Percentiles rank a stretch among this genome's conserved stretches.
Evolutionary conservation across 176 grass and related monocot species (phyloP).

Genomic region (Raddia guianensis): DNA sequence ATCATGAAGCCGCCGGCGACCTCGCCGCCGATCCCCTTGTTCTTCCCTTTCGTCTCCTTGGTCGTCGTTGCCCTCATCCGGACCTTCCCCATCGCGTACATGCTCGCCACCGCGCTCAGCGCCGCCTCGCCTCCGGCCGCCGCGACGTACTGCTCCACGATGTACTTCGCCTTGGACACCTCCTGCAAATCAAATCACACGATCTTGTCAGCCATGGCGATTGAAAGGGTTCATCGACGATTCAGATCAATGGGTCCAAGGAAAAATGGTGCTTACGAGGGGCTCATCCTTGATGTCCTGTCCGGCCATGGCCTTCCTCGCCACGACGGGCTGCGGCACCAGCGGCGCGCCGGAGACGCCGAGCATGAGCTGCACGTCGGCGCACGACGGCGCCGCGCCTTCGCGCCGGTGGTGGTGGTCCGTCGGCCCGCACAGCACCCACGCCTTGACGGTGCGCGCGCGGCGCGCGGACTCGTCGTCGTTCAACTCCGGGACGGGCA

Average conservation of each 20-base stretch:
- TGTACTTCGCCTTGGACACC: constrained; percentile 69
- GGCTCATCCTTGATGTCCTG: constrained; percentile 55
- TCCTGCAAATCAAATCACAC: constrained; percentile 44
- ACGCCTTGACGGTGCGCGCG: constrained; percentile 62
- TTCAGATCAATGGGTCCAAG: neutral
- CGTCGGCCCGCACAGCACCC: constrained; percentile 54
- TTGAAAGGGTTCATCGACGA: neutral
- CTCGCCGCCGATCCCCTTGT: constrained; percentile 38
- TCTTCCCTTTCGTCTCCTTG: constrained; percentile 38
- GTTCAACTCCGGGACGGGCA: constrained; percentile 64
- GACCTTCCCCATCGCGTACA: constrained; percentile 85
- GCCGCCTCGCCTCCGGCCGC: constrained; percentile 73
- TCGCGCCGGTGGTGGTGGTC: constrained; percentile 26
- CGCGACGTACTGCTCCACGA: constrained; percentile 91
- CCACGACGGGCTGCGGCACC: constrained; percentile 60
- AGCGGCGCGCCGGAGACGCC: constrained; percentile 82
- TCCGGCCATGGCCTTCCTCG: constrained; percentile 38
- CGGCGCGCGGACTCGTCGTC: constrained; percentile 26
- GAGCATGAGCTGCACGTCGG: constrained; percentile 79
- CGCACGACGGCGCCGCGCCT: constrained; percentile 20
- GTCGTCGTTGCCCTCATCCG: constrained; percentile 51
- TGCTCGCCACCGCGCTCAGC: constrained; percentile 64
- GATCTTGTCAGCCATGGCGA: neutral
- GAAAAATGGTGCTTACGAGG: constrained; percentile 34
- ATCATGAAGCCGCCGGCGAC: constrained; percentile 75